phyloP scores from a whole-genome alignment of 1,284 basidiomycete genomes.

The Tilletia indica region DNA sequence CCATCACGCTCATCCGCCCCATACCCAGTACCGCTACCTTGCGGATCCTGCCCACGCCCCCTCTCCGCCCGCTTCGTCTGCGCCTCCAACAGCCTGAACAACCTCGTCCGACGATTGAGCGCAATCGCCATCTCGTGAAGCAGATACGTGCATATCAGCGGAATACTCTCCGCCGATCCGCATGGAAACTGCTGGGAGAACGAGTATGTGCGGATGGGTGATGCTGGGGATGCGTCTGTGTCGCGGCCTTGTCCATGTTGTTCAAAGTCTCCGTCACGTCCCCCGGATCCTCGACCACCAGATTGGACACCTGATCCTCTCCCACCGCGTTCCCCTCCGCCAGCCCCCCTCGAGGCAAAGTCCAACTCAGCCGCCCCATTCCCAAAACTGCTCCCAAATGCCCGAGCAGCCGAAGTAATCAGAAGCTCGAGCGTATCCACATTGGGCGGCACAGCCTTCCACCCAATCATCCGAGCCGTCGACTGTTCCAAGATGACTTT shows the following conservation, averaged over 20 bases:
- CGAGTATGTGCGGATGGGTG: neutral
- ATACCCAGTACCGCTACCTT: too few relatives aligned
- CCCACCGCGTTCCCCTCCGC: neutral
- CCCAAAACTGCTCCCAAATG: neutral
- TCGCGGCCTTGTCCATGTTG: neutral
- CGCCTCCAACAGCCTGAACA: neutral
- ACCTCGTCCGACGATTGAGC: slow-evolving; percentile 4
- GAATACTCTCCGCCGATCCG: slow-evolving; percentile 13
- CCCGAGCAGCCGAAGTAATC: slow-evolving; percentile 7
- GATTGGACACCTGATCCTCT: neutral
- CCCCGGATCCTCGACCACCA: too few relatives aligned
- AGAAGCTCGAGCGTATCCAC: slow-evolving; percentile 13
- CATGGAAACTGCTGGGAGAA: neutral
- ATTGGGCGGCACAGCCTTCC: neutral
- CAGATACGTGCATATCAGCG: neutral
- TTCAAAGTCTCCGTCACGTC: neutral
- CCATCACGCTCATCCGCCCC: too few relatives aligned
- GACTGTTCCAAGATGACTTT: slow-evolving; percentile 6
- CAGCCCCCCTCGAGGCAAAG: neutral
- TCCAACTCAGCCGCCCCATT: neutral
- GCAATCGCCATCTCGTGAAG: slow-evolving; percentile 14
- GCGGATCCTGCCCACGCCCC: neutral
- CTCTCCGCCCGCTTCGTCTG: neutral
- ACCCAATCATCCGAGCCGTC: slow-evolving; percentile 4
- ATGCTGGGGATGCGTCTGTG: neutral